A percentile compares a stretch with the other conserved stretches of the same genome.
These are phyloP conservation scores for Solanum pennellii DNA, from an alignment of 257 asterid genomes.

Conservation along the genomic window DNA sequence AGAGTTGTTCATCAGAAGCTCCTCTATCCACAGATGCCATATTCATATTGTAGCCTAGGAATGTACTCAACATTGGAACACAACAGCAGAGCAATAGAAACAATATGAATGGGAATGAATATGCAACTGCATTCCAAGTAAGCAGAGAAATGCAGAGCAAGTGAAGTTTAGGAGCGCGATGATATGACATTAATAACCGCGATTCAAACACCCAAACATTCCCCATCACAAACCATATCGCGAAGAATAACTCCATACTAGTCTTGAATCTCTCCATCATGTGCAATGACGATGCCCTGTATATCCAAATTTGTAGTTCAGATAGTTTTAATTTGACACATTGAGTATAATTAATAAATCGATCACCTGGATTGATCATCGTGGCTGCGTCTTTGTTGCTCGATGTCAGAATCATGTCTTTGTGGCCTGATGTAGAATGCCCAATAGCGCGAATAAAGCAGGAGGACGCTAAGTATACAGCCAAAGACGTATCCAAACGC, in stretches of 20 bases:
- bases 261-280: constrained; percentile 45
- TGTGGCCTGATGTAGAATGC: constrained; percentile 3
- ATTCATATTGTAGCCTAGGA: constrained; percentile 87
- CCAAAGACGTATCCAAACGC: constrained; percentile 61
- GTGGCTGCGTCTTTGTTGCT: constrained; percentile 42
- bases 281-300: constrained; percentile 9
- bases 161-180: constrained; percentile 70
- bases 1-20: constrained; percentile 70
- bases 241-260: constrained; percentile 57
- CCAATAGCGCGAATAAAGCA: constrained; percentile 46
- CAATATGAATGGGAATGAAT: constrained; percentile 78
- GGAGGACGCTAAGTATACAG: constrained; percentile 42
- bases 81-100: constrained; percentile 74
- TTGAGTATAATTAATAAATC: neutral
- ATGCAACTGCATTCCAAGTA: constrained; percentile 83
- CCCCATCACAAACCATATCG: constrained; percentile 97
- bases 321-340: neutral
- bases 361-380: constrained; percentile 50
- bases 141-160: constrained; percentile 68
- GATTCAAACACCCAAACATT: constrained; percentile 89
- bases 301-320: neutral
- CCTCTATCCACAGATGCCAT: constrained; percentile 55
- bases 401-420: constrained; percentile 37
- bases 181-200: constrained; percentile 60
- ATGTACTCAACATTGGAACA: constrained; percentile 57